Evolutionary conservation across 2,329 filamentous ascomycete genomes (phyloP).

Genomic region (Lithohypha guttulata): DNA sequence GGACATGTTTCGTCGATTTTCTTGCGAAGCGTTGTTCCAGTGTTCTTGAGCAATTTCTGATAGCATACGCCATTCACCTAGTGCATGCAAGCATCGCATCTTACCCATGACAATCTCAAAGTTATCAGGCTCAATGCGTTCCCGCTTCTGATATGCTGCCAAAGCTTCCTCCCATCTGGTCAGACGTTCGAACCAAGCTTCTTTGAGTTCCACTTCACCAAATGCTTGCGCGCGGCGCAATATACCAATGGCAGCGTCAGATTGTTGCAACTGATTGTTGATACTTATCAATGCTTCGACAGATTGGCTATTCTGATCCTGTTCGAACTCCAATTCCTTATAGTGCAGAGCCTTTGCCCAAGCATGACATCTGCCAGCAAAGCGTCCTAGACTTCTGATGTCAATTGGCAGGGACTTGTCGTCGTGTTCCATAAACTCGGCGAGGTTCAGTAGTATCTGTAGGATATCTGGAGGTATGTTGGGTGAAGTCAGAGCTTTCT

Average conservation of each 20-base stretch:
- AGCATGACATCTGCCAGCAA: constrained; percentile 91
- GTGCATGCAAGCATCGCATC: constrained; percentile 93
- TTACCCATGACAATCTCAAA: constrained; percentile 99
- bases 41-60: constrained; percentile 82
- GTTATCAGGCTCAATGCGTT: constrained; percentile 61
- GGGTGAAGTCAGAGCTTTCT: constrained; percentile 86
- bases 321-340: constrained; percentile 95
- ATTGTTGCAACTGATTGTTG: constrained; percentile 98
- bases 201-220: constrained; percentile 87
- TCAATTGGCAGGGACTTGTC: constrained; percentile 97
- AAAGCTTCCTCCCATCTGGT: constrained; percentile 97
- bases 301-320: constrained; percentile 89
- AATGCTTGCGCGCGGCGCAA: constrained; percentile 91
- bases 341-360: constrained; percentile 98
- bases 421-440: constrained; percentile 99
- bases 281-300: constrained; percentile 98
- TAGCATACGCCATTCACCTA: constrained; percentile 94
- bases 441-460: constrained; percentile 85
- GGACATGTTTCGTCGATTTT: constrained; percentile 82
- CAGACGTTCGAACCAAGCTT: constrained; percentile 98
- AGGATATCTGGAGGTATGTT: constrained; percentile 94
- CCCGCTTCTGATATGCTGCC: constrained; percentile 79
- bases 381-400: constrained; percentile 84
- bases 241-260: constrained; percentile 96
- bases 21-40: constrained; percentile 79